Evolutionary conservation across 2,329 filamentous ascomycete species (phyloP), one percentile per base, ranked within the genome.

Genomic region (Tolypocladium endophyticum): DNA sequence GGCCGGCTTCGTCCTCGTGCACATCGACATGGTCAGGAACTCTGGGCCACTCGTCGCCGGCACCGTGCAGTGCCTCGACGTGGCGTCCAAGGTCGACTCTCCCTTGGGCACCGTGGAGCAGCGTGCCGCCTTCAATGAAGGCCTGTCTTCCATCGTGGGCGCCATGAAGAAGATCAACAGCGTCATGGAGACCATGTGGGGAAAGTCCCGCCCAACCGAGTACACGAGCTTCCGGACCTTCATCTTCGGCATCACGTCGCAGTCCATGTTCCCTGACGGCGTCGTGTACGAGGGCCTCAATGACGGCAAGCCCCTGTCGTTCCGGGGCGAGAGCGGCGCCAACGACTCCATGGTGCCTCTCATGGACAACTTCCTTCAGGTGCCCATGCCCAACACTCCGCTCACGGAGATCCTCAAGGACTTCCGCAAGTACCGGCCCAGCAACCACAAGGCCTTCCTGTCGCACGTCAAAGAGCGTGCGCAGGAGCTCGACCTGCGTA

Each of bases 341-440:
- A 97, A 97, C 71, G 93, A 97, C 77, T 89, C 87, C 76, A 97
- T 97, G 81, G 87, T 96, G 59, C 92, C 93, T 3, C 83, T 97
- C 4, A 86, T 93, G 69, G 93, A 97, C 73, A 92, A 93, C 71
- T 81, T 97, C 57, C 82, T 94, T 60, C 84, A 94, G 71, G 87
- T 97, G 53, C 81, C 85, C 63, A 96, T 97, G 91, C 93, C 93
- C 1, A 78, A 86, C 58, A 97, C 92, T 5, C 93, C 93, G 0
- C 84, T 97, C 54, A 97, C 92, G 0, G 85, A 88, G 59, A 96
- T 96, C 70, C 81, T 97, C 25, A 79, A 85, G 64, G 93, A 97
- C 72, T 97, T 97, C 79, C 84, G 92, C 63, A 81, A 88, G 69
- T 97, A 97, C 74, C 84, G 93, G 0, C 93, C 93, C 3, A 89